A percentile compares a stretch with the other conserved stretches of the same genome.
phyloP scores from a whole-genome alignment of 192 early-diverging fungal genomes.

The Allomyces macrogynus region DNA sequence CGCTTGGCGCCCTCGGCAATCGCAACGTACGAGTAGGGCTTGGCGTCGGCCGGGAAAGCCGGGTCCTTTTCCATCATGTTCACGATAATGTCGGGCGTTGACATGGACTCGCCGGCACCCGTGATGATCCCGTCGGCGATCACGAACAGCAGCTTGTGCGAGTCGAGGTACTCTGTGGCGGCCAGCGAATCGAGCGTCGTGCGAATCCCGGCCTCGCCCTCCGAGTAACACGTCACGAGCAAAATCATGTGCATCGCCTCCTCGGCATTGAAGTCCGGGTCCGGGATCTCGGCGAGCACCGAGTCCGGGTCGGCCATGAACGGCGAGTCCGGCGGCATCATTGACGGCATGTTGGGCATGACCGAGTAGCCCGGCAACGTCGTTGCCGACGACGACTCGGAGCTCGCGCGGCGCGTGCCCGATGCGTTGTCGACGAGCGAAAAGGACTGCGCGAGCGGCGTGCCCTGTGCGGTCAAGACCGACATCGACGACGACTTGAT shows the following conservation, averaged over 20 bases:
- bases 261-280: background rate
- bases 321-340: background rate
- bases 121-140: constrained; percentile 63
- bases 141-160: constrained; percentile 59
- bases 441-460: background rate
- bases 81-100: constrained; percentile 57
- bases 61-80: constrained; percentile 57
- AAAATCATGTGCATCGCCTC: constrained; percentile 36
- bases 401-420: background rate
- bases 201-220: constrained; percentile 45
- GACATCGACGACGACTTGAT: too few species aligned
- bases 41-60: constrained; percentile 32
- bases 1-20: constrained; percentile 82
- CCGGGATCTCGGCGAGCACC: background rate
- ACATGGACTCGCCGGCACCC: constrained; percentile 48
- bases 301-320: background rate
- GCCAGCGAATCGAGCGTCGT: constrained; percentile 59
- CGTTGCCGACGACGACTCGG: background rate
- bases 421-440: background rate
- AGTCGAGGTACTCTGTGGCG: constrained; percentile 44
- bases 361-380: too few species aligned
- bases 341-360: background rate
- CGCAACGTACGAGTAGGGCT: constrained; percentile 64
- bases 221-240: constrained; percentile 60
- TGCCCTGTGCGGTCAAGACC: too few species aligned